phyloP scores from a whole-genome alignment of 352 stramenopile species.

The Phytopythium chamaehyphon region DNA sequence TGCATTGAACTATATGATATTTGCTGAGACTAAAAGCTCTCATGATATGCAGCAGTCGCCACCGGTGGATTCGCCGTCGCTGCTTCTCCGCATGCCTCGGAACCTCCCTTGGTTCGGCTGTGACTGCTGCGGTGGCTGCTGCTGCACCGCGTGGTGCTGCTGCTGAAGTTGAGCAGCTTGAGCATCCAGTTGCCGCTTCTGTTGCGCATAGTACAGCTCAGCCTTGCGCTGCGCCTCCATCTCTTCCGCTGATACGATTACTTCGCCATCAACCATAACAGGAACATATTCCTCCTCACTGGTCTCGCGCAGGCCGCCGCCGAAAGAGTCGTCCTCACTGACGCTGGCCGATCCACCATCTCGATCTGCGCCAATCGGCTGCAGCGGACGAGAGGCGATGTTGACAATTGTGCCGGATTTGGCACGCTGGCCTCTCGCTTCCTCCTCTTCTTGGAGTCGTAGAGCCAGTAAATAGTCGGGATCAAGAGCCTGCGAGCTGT shows the following conservation, averaged over 20 bases:
- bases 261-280: slow-evolving; percentile 41
- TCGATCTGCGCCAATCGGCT: slow-evolving; percentile 14
- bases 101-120: slow-evolving; percentile 11
- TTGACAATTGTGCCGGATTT: slow-evolving; percentile 6
- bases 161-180: slow-evolving; percentile 33
- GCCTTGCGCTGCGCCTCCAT: slow-evolving; percentile 67
- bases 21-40: slow-evolving; percentile 9
- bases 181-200: slow-evolving; percentile 46
- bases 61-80: slow-evolving; percentile 8
- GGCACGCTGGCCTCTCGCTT: slow-evolving; percentile 26
- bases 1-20: too few species aligned
- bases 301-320: background rate
- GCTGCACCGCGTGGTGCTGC: slow-evolving; percentile 20
- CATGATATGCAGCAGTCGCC: slow-evolving; percentile 52
- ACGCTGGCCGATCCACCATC: background rate
- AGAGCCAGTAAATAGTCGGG: slow-evolving; percentile 71
- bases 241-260: slow-evolving; percentile 59
- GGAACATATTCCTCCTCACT: slow-evolving; percentile 40
- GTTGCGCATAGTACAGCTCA: slow-evolving; percentile 69
- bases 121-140: slow-evolving; percentile 21
- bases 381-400: slow-evolving; percentile 13
- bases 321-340: slow-evolving; percentile 11
- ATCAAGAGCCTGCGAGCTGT: slow-evolving; percentile 22
- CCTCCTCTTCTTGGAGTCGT: slow-evolving; percentile 76
- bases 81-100: slow-evolving; percentile 3